Evolutionary conservation across 768 basidiomycete genomes (phyloP).

Genomic region (Tubosaeta sp.): DNA sequence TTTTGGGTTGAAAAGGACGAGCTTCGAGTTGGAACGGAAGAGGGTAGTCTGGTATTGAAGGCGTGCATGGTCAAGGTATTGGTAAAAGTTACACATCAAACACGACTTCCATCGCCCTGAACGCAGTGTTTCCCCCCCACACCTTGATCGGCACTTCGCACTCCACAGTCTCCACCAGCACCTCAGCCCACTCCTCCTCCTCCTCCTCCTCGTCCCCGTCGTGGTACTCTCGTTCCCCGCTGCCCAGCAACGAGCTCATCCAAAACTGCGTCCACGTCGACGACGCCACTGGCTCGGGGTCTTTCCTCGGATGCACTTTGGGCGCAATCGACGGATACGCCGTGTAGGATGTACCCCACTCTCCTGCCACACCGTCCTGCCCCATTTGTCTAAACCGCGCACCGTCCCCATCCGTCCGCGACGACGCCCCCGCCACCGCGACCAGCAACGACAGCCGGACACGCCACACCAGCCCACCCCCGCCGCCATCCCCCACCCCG

Average conservation of each 20-base stretch:
- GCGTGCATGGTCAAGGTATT: conserved; percentile 37
- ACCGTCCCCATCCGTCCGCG: conserved; percentile 45
- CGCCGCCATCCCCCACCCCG: conserved; percentile 39
- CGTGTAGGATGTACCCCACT: conserved; percentile 69
- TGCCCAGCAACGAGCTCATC: conserved; percentile 36
- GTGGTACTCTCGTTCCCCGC: conserved; percentile 48
- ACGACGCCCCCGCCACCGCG: conserved; percentile 51
- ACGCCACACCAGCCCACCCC: conserved; percentile 88
- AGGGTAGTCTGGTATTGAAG: conserved; percentile 42
- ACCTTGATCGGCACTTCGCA: conserved; percentile 89
- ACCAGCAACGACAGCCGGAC: conserved; percentile 85
- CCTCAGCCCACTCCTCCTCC: conserved; percentile 56
- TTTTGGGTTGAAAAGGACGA: conserved; percentile 65
- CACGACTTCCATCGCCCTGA: conserved; percentile 72
- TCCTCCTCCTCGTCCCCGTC: conserved; percentile 44
- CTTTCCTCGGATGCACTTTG: conserved; percentile 39
- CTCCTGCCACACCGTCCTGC: conserved; percentile 56
- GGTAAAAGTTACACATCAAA: conserved; percentile 54
- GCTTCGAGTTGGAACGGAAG: conserved; percentile 59
- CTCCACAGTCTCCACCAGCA: conserved; percentile 83
- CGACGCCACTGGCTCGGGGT: neutral
- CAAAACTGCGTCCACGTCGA: conserved; percentile 39
- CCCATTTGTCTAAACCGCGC: conserved; percentile 51
- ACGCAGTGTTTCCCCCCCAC: conserved; percentile 87
- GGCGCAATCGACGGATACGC: conserved; percentile 58